These are phyloP conservation scores for Penicillium concentricum DNA, from an alignment of 2,329 filamentous ascomycete species.

Conservation along the genomic window DNA sequence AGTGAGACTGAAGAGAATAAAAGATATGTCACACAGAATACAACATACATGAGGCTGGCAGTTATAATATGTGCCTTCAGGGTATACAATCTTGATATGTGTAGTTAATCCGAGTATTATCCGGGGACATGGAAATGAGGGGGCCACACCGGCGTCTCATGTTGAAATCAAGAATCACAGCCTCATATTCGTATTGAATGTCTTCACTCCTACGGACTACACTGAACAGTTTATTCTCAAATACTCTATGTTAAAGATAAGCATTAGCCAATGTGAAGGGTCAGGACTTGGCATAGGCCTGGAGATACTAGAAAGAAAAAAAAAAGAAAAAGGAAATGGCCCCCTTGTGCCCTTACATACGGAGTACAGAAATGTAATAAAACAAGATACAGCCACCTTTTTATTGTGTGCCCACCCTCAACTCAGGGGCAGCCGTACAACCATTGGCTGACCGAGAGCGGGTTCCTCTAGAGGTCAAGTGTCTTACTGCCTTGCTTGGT, in stretches of 20 bases:
- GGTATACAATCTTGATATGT: background rate
- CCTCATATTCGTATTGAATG: background rate
- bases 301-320: background rate
- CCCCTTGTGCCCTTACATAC: conserved; percentile 4
- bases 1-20: background rate
- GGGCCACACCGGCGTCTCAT: conserved; percentile 7
- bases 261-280: conserved; percentile 1
- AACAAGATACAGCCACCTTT: background rate
- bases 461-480: conserved; percentile 21
- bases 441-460: conserved; percentile 20
- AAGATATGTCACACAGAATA: background rate
- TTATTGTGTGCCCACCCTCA: background rate
- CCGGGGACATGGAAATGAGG: conserved; percentile 6
- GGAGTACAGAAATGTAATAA: background rate
- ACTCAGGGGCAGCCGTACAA: conserved; percentile 18
- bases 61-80: background rate
- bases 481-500: conserved; percentile 19
- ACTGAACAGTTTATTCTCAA: no score
- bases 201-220: background rate
- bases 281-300: background rate
- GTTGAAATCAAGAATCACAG: conserved; percentile 7
- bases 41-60: background rate
- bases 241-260: background rate
- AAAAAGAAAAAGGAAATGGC: background rate
- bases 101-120: conserved; percentile 4